These are phyloP conservation scores for Pleurotus salmoneostramineus DNA, from an alignment of 768 basidiomycete species.

Conservation along the genomic window DNA sequence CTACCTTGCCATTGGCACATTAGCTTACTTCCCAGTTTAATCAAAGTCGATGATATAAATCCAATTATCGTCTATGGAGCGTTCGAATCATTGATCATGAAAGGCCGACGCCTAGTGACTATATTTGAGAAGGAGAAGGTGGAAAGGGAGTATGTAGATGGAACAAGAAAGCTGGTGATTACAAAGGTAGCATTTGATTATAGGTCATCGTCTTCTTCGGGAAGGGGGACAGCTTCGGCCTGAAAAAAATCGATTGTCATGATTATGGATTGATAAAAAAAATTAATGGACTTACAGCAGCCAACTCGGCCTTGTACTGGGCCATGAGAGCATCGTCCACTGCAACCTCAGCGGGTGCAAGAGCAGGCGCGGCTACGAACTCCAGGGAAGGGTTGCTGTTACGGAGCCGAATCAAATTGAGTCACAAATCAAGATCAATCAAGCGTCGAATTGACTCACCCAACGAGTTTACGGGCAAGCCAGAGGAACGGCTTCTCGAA, in stretches of 20 bases:
- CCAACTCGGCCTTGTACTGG: slow-evolving; percentile 77
- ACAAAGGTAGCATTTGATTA: slow-evolving; percentile 24
- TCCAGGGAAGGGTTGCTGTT: slow-evolving; percentile 80
- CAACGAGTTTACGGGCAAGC: slow-evolving; percentile 97
- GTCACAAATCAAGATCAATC: background rate
- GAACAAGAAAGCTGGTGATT: background rate
- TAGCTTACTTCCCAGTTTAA: too few species aligned
- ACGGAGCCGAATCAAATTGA: slow-evolving; percentile 2
- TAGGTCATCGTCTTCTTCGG: slow-evolving; percentile 94
- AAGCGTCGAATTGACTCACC: slow-evolving; percentile 48
- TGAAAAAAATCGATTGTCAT: slow-evolving; percentile 20
- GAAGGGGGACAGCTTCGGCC: slow-evolving; percentile 92
- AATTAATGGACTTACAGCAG: slow-evolving; percentile 28
- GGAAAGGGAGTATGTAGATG: slow-evolving; percentile 5
- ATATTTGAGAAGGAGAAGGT: slow-evolving; percentile 7
- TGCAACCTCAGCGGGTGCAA: slow-evolving; percentile 89
- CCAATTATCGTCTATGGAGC: background rate
- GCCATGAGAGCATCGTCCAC: slow-evolving; percentile 78
- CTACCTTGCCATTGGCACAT: too few species aligned
- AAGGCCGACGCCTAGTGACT: slow-evolving; percentile 6
- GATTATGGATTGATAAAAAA: slow-evolving; percentile 5
- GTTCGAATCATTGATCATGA: background rate
- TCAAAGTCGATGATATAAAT: background rate
- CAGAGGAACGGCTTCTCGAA: slow-evolving; percentile 99
- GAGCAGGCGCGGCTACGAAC: slow-evolving; percentile 95